Evolutionary conservation across 78 protist species (phyloP).

Genomic region (Parvularia atlantis): DNA sequence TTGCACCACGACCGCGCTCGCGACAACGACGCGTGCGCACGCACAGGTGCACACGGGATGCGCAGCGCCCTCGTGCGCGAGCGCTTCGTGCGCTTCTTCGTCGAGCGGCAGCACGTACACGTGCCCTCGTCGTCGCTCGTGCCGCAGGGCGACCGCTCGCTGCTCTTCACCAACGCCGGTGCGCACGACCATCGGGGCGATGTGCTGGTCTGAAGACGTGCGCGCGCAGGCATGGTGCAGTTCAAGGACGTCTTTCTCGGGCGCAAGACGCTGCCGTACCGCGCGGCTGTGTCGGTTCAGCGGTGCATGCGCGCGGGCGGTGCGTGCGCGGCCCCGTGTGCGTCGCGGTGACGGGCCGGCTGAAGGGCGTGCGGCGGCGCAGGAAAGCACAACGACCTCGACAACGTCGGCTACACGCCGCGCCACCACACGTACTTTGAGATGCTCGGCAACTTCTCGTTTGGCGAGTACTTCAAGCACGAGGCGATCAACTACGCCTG

Average conservation of each 20-base stretch:
- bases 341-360: slow-evolving; percentile 10
- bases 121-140: slow-evolving; percentile 1
- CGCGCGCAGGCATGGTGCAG: slow-evolving; percentile 10
- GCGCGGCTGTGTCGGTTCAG: background rate
- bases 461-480: slow-evolving; percentile 12
- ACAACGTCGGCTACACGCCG: slow-evolving; percentile 60
- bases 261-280: background rate
- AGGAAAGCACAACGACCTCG: slow-evolving; percentile 70
- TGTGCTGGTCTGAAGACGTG: background rate
- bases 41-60: no score
- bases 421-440: slow-evolving; percentile 74
- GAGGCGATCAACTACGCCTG: slow-evolving; percentile 51
- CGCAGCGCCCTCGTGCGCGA: no score
- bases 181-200: background rate
- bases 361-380: slow-evolving; percentile 54
- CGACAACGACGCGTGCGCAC: no score
- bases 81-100: slow-evolving; percentile 51
- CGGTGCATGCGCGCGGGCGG: background rate
- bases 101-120: slow-evolving; percentile 2
- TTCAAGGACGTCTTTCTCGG: slow-evolving; percentile 6
- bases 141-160: slow-evolving; percentile 26
- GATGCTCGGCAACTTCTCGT: slow-evolving; percentile 69
- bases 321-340: slow-evolving; percentile 20
- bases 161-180: slow-evolving; percentile 56
- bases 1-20: no score